Evolutionary conservation across 306 rosid genomes (phyloP).

Genomic region (Pyrus betulifolia): DNA sequence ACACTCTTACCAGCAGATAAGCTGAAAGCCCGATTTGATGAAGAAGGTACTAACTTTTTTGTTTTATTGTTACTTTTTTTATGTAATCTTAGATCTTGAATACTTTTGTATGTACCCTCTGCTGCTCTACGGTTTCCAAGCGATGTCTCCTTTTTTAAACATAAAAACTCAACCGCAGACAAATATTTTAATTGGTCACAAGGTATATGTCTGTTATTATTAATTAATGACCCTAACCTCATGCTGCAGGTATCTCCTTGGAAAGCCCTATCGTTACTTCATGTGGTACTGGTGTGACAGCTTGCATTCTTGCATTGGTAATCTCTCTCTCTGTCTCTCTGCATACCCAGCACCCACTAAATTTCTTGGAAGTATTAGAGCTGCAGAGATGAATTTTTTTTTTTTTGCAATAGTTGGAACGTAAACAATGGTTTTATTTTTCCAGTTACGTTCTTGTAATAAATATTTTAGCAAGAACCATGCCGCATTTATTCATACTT

Average conservation of each 20-base stretch:
- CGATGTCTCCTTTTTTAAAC: background rate
- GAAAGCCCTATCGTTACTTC: constrained; percentile 65
- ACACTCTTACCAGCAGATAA: constrained; percentile 61
- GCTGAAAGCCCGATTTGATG: constrained; percentile 59
- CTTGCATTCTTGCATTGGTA: constrained; percentile 93
- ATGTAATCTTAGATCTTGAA: background rate
- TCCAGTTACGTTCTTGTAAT: background rate
- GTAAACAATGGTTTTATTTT: background rate
- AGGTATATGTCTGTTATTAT: too few relatives aligned
- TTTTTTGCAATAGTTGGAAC: background rate
- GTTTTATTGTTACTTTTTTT: background rate
- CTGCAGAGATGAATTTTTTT: background rate
- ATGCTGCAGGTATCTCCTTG: constrained; percentile 68
- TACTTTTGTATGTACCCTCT: background rate
- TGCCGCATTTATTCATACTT: background rate
- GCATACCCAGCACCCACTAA: too few relatives aligned
- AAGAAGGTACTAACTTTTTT: constrained; percentile 41
- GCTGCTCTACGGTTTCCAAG: background rate
- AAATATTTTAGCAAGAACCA: background rate
- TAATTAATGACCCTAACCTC: background rate
- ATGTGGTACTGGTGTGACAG: constrained; percentile 93
- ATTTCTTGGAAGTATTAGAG: too few relatives aligned
- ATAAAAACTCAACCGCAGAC: background rate
- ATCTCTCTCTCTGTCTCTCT: too few relatives aligned
- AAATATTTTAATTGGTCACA: background rate